Conservation (phyloP, 1,139 yeast species). For the Pneumocystis sp. region DNA sequence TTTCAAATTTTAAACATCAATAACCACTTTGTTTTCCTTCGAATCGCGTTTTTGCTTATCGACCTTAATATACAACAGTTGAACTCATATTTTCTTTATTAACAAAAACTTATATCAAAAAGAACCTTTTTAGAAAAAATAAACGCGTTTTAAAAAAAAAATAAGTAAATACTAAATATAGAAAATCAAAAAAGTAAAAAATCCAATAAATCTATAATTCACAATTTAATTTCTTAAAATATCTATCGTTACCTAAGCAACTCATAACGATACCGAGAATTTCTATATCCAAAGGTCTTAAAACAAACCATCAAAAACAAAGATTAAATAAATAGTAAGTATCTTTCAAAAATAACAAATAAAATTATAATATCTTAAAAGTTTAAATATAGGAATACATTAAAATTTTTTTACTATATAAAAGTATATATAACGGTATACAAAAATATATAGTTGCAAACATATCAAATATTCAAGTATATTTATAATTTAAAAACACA, state of each 20-base stretch:
- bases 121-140: background rate
- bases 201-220: too few relatives aligned
- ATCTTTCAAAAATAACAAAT: too few relatives aligned
- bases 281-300: too few relatives aligned
- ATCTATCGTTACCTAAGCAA: background rate
- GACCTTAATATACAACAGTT: background rate
- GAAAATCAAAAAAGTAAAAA: background rate
- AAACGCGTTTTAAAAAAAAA: too few relatives aligned
- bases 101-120: background rate
- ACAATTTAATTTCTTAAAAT: background rate
- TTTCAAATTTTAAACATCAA: background rate
- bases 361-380: too few relatives aligned
- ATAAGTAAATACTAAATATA: too few relatives aligned
- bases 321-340: background rate
- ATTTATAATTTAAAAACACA: background rate
- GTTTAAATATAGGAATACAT: too few relatives aligned
- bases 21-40: background rate
- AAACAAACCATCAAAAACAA: too few relatives aligned
- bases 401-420: too few relatives aligned
- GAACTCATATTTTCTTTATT: background rate
- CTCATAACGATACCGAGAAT: background rate
- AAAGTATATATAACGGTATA: background rate
- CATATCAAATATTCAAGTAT: background rate
- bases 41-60: background rate
- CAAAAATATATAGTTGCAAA: background rate